Evolutionary conservation across 2,329 filamentous ascomycete species (phyloP), one percentile per base, ranked within the genome.

Genomic region (Curvularia hawaiiensis): DNA sequence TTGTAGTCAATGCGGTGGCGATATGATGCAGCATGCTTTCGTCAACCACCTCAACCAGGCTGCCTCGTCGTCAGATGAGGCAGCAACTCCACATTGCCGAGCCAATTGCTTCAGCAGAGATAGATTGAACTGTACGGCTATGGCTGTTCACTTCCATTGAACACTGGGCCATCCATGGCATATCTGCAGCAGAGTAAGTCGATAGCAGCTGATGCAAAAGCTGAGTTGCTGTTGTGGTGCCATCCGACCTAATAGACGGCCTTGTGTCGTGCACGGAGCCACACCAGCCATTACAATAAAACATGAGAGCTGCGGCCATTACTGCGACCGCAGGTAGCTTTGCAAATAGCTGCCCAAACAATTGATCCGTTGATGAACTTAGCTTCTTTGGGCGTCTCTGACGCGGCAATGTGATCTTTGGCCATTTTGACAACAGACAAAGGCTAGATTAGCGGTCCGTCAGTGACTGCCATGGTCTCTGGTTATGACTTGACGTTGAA

Each of bases 401-500:
- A 55, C 49, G 44, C 50, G 63, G 45, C 50, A 54, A 44, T 60
- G 65, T 66, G 62, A 60, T 60, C 56, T 58, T 55, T 56, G 54
- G 54, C 56, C 46, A 46, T 58, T 38, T 62, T 64, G 60, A 65
- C 61, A 65, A 53, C 61, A 50, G 63, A 57, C 40, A 56, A 57
- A 53, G 66, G 61, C 62, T 63, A 40, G 33, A 41, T 64, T 62
- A 56, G 56, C 52, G 65, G 64, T 53, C 64, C 31, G 44, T 26
- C 52, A 45, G 52, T 53, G 61, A 54, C 54, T 47, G 51, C 52
- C n/a, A 52, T 52, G 52, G 49, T 53, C 58, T 50, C 26, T 59
- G 33, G 46, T 45, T 48, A 70, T 66, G 67, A 52, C 54, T 48
- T 65, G 75, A 77, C 75, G 75, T 77, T 75, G 75, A 68, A 66